phyloP scores from a whole-genome alignment of 768 basidiomycete species.

The Plicaturopsis crispa region DNA sequence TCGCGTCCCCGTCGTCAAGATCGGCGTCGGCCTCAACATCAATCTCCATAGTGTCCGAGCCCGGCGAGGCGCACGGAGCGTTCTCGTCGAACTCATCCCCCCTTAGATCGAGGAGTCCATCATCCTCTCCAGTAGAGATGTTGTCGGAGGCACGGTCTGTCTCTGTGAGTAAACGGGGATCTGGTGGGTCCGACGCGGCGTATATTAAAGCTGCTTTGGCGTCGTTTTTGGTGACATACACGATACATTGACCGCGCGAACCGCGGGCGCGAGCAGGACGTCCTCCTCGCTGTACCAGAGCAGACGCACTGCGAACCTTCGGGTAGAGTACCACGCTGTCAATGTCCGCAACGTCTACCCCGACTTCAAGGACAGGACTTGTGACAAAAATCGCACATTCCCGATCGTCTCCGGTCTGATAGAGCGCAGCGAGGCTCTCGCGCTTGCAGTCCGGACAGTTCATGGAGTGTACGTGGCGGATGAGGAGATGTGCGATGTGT shows the following conservation, averaged over 20 bases:
- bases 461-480: neutral
- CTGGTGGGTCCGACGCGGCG: slow-evolving; percentile 9
- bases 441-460: neutral
- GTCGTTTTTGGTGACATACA: neutral
- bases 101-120: no score
- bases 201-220: slow-evolving; percentile 1
- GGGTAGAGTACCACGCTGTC: neutral
- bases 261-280: neutral
- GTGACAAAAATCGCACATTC: neutral
- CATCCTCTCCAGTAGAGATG: neutral
- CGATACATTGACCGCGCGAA: neutral
- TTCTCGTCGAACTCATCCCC: no score
- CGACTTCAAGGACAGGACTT: neutral
- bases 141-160: neutral
- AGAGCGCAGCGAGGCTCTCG: neutral
- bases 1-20: no score
- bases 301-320: neutral
- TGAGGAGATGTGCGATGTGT: neutral
- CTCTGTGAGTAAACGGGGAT: slow-evolving; percentile 8
- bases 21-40: neutral
- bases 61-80: no score
- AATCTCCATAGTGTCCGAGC: no score
- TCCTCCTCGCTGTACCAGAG: neutral
- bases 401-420: neutral
- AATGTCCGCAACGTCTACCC: neutral